Evolutionary conservation across 352 stramenopile species (phyloP), one percentile per base, ranked within the genome.

Genomic region (Pythium brachiatum): DNA sequence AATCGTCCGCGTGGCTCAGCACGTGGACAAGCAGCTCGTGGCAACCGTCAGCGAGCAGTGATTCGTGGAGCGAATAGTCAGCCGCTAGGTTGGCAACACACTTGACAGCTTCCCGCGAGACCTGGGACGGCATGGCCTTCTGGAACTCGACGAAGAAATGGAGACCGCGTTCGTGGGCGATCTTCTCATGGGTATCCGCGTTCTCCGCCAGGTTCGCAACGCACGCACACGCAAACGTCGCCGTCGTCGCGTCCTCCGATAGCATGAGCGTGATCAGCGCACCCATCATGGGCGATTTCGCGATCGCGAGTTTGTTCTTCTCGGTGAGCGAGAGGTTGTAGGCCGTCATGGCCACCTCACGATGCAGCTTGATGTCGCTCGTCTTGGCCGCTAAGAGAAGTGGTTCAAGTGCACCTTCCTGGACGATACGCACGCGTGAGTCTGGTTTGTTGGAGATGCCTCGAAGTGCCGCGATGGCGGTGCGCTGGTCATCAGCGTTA

Each of bases 131-230:
- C 29, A 68, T 60, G 12, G 74, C 64, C 7, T 70, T 62, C 32
- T 87, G 72, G 56, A 92, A 85, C 29, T 91, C 76, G 16, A 86
- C 61, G 38, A 97, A 84, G 61, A 97, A 94, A 11, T 74, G 74
- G 11, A 92, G 73, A 0, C 89, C 89, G 16, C 87, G 84, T 34
- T 88, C 74, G 18, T 74, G 59, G 15, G 95, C 79, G 52, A 98
- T 89, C 16, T 74, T 70, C 13, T 65, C 57, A 62, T 99, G 95
- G 6, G 94, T 96, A 26, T 92, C 84, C 5, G 74, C 69, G 52
- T 97, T 96, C 71, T 99, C 96, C 7, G 88, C 93, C 13, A 99
- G 82, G 69, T 98, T 98, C 6, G 94, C 95, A 0, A 99, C 73
- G 25, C 80, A 84, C 53, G 74, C 86, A 60, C 80, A 96, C 60